Conservation (phyloP, 805 yeast species). For the Yarrowia porcina region DNA sequence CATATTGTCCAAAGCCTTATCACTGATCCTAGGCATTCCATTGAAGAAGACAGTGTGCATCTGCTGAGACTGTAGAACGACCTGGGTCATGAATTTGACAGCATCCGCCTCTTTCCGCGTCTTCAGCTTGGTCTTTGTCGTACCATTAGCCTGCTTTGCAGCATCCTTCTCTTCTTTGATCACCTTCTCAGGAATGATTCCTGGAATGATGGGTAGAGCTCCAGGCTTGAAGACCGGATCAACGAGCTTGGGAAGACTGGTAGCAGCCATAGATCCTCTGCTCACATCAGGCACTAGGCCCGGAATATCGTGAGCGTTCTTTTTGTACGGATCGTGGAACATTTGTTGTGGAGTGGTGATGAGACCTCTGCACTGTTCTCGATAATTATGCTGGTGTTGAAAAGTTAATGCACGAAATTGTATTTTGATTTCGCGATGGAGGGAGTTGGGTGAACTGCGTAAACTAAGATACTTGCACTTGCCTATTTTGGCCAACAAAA, state of each 20-base stretch:
- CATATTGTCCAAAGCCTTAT: constrained; percentile 1
- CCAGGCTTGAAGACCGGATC: constrained; percentile 15
- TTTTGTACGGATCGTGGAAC: constrained; percentile 19
- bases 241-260: neutral
- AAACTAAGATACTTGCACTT: no score
- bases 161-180: neutral
- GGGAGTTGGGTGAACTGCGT: neutral
- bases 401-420: constrained; percentile 6
- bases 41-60: constrained; percentile 16
- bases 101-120: neutral
- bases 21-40: constrained; percentile 19
- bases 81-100: neutral
- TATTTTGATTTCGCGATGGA: neutral
- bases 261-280: constrained; percentile 2
- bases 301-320: neutral
- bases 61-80: neutral
- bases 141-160: neutral
- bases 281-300: neutral
- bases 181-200: constrained; percentile 16
- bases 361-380: constrained; percentile 2
- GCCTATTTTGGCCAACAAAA: neutral
- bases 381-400: neutral
- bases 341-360: neutral
- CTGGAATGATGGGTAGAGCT: constrained; percentile 17
- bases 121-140: constrained; percentile 4